phyloP scores from a whole-genome alignment of 768 basidiomycete genomes.

The Paxillus rubicundulus region DNA sequence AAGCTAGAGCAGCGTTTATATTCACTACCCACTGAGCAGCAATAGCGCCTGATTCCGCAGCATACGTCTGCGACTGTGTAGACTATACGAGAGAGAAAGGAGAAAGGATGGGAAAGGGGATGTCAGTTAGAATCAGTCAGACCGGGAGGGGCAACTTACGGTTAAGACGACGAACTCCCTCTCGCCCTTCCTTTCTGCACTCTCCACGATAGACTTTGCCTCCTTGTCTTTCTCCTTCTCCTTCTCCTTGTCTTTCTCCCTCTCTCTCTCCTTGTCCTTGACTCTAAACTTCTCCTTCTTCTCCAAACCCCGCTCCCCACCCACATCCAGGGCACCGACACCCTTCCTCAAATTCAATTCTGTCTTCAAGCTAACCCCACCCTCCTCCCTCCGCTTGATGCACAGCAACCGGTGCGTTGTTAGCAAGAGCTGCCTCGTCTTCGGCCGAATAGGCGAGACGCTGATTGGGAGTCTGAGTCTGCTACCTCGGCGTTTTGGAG shows the following conservation, averaged over 20 bases:
- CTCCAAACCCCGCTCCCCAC: slow-evolving; percentile 12
- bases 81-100: slow-evolving; percentile 31
- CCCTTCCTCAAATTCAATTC: slow-evolving; percentile 44
- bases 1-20: slow-evolving; percentile 34
- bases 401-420: slow-evolving; percentile 58
- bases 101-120: background rate
- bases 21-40: slow-evolving; percentile 40
- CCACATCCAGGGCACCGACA: background rate
- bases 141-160: slow-evolving; percentile 36
- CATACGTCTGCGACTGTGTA: slow-evolving; percentile 45
- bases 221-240: slow-evolving; percentile 49
- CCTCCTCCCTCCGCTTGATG: slow-evolving; percentile 44
- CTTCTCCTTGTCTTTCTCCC: slow-evolving; percentile 24
- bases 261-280: slow-evolving; percentile 14
- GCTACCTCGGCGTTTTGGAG: slow-evolving; percentile 55
- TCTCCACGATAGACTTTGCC: slow-evolving; percentile 40
- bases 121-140: background rate
- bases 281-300: background rate
- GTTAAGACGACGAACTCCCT: slow-evolving; percentile 61
- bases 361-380: slow-evolving; percentile 44
- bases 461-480: slow-evolving; percentile 50
- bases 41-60: slow-evolving; percentile 34
- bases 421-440: slow-evolving; percentile 53
- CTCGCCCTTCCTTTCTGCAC: slow-evolving; percentile 52
- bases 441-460: slow-evolving; percentile 46